These are phyloP conservation scores for Termitomyces sp. DNA, from an alignment of 768 basidiomycete genomes.

Conservation along the genomic window DNA sequence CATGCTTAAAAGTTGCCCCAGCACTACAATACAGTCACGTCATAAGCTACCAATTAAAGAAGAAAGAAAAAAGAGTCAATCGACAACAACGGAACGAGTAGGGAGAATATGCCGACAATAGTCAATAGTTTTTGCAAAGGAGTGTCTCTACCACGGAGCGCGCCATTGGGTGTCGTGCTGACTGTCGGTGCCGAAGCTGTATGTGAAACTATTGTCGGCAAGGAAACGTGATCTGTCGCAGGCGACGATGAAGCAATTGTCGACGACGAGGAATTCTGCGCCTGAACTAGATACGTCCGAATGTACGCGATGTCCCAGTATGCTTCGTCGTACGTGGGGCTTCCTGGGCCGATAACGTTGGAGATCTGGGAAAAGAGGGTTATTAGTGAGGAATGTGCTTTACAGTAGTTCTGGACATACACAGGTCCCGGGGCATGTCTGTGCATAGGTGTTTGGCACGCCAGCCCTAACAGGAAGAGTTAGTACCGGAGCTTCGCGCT, in stretches of 20 bases:
- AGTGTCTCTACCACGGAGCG: background rate
- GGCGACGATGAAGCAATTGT: background rate
- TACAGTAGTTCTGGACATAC: conserved; percentile 19
- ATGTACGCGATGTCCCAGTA: conserved; percentile 59
- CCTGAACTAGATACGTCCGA: conserved; percentile 43
- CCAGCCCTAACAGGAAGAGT: conserved; percentile 30
- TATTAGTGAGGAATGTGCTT: background rate
- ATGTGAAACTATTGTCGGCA: background rate
- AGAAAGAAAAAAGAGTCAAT: too few relatives aligned
- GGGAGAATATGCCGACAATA: background rate
- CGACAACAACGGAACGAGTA: background rate
- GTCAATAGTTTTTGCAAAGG: background rate
- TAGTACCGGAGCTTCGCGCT: background rate
- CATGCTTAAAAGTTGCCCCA: background rate
- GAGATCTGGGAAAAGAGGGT: conserved; percentile 15
- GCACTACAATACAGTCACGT: background rate
- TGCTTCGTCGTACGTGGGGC: conserved; percentile 40
- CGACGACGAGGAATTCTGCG: background rate
- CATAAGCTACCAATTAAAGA: background rate
- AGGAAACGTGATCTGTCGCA: background rate
- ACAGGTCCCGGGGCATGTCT: conserved; percentile 38
- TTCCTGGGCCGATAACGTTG: conserved; percentile 42
- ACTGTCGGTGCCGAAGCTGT: background rate
- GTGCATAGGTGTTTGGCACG: conserved; percentile 31
- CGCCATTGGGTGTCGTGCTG: background rate